Evolutionary conservation across 805 yeast species (phyloP).

Genomic region (Lachancea dasiensis): DNA sequence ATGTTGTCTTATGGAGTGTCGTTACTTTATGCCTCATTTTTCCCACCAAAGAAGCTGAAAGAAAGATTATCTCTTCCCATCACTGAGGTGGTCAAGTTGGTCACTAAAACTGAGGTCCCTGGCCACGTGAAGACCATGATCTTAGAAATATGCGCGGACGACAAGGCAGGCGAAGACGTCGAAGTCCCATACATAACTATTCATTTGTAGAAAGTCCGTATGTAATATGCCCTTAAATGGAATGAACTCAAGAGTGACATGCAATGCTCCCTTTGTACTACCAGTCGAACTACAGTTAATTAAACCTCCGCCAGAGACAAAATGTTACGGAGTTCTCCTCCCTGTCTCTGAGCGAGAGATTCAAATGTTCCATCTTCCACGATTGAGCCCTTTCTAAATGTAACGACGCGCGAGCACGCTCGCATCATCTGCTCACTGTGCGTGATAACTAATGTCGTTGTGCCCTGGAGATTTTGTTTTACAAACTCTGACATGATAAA

Average conservation of each 20-base stretch:
- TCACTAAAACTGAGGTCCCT: constrained; percentile 78
- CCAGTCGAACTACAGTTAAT: too few species aligned
- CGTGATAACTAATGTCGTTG: constrained; percentile 58
- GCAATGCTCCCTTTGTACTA: too few species aligned
- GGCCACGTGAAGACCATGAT: constrained; percentile 69
- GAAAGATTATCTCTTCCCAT: constrained; percentile 66
- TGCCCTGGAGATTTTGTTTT: constrained; percentile 33
- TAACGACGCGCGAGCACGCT: constrained; percentile 45
- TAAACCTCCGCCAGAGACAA: too few species aligned
- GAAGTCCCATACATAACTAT: constrained; percentile 86
- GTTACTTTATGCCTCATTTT: constrained; percentile 84
- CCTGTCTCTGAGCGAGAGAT: constrained; percentile 19
- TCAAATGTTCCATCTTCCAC: constrained; percentile 40
- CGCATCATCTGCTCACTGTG: constrained; percentile 67
- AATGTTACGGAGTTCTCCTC: constrained; percentile 32
- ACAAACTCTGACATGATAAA: constrained; percentile 46
- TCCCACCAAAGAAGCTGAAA: constrained; percentile 83
- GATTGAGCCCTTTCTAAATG: constrained; percentile 44
- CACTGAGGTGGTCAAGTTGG: constrained; percentile 73
- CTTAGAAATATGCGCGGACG: constrained; percentile 90
- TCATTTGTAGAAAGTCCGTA: constrained; percentile 35
- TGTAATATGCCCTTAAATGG: not conserved
- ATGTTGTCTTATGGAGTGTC: constrained; percentile 93
- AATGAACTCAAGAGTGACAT: too few species aligned
- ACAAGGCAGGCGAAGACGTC: constrained; percentile 87